Percentiles rank a stretch among this genome's conserved stretches.
Conservation (phyloP, 2,329 filamentous ascomycete genomes). For the Xylaria polymorpha region DNA sequence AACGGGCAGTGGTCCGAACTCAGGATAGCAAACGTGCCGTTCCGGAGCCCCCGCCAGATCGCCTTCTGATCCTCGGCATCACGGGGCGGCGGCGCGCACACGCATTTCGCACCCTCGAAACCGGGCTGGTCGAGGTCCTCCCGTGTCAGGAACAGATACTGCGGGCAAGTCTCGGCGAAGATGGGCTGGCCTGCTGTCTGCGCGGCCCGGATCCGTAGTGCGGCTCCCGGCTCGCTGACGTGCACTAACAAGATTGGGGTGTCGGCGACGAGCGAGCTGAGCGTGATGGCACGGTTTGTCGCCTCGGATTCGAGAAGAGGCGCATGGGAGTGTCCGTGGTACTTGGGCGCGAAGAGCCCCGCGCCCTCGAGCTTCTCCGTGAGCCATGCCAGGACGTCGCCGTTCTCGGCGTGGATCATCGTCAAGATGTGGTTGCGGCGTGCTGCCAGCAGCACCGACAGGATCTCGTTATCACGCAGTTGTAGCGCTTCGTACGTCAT, state of each 20-base stretch:
- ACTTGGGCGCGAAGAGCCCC: constrained; percentile 61
- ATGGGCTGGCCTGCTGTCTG: constrained; percentile 61
- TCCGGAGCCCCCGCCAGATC: constrained; percentile 62
- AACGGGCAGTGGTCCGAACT: constrained; percentile 60
- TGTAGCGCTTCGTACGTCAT: constrained; percentile 62
- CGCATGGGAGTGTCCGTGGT: constrained; percentile 62
- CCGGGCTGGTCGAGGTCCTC: constrained; percentile 61
- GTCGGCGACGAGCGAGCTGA: constrained; percentile 61
- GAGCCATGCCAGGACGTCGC: constrained; percentile 65
- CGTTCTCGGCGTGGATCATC: constrained; percentile 67
- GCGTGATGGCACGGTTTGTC: constrained; percentile 63
- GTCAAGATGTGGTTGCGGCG: constrained; percentile 58
- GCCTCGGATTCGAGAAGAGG: constrained; percentile 63
- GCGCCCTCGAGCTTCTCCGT: constrained; percentile 63
- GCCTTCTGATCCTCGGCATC: constrained; percentile 59
- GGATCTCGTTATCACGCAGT: constrained; percentile 60
- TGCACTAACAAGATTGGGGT: constrained; percentile 66
- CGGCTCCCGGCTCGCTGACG: constrained; percentile 60
- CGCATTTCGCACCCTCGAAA: constrained; percentile 66
- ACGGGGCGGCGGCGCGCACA: constrained; percentile 65
- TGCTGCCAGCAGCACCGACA: constrained; percentile 62
- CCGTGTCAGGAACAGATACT: constrained; percentile 66
- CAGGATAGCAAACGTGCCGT: constrained; percentile 65
- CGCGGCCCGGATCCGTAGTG: constrained; percentile 59
- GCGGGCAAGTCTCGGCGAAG: constrained; percentile 66